Percentiles rank a stretch among this genome's conserved stretches.
Conservation (phyloP, 768 basidiomycete genomes). For the Pilatotrama ljubarskyi region DNA sequence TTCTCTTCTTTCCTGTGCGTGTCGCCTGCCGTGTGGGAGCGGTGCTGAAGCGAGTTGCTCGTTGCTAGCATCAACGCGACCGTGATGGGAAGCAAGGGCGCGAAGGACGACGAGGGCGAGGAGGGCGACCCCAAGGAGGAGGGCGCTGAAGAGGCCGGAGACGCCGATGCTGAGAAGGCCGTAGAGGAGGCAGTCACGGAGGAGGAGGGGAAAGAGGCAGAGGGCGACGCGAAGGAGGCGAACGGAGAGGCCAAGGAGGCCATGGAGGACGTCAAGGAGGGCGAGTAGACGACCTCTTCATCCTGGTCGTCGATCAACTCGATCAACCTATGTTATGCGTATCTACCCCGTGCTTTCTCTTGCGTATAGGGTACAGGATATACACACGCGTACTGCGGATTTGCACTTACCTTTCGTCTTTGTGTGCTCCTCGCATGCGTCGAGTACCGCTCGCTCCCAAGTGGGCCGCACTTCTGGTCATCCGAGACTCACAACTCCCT, state of each 20-base stretch:
- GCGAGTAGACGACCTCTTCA: background rate
- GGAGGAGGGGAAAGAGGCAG: constrained; percentile 18
- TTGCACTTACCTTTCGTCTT: too few relatives aligned
- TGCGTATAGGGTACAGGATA: too few relatives aligned
- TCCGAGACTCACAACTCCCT: too few relatives aligned
- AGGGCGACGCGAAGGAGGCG: constrained; percentile 22
- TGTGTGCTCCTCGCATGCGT: too few relatives aligned
- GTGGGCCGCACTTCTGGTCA: too few relatives aligned
- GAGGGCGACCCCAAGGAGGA: constrained; percentile 33
- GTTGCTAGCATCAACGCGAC: constrained; percentile 68
- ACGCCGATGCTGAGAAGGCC: constrained; percentile 28
- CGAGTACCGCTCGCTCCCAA: too few relatives aligned
- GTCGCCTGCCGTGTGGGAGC: background rate
- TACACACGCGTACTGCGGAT: too few relatives aligned
- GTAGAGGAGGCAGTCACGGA: constrained; percentile 32
- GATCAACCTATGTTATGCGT: too few relatives aligned
- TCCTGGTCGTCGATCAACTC: background rate
- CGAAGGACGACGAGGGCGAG: constrained; percentile 40
- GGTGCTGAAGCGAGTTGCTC: background rate
- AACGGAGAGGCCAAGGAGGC: constrained; percentile 20
- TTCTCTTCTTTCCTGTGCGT: background rate
- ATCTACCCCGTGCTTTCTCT: too few relatives aligned
- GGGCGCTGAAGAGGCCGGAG: constrained; percentile 26
- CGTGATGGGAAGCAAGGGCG: constrained; percentile 67
- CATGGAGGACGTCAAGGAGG: constrained; percentile 25